Evolutionary conservation across 306 rosid genomes (phyloP), one percentile per base, ranked within the genome.

Genomic region (Rubus parviflorus): DNA sequence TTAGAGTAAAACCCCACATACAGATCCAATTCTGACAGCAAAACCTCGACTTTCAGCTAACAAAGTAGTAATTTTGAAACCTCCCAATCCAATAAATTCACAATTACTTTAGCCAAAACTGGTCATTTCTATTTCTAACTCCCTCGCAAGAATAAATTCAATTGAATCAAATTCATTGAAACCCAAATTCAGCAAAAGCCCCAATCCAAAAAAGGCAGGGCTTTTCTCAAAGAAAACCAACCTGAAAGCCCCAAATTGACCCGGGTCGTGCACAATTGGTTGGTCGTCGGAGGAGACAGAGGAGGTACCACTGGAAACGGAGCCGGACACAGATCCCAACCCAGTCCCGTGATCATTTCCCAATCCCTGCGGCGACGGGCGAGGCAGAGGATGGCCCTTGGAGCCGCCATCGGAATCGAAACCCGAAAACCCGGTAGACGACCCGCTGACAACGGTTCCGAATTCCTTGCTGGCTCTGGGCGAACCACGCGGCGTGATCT

Each of bases 221-320:
- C 48, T 45, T 45, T 45, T 6, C 48, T 1, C 7, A 45, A 45
- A 45, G 2, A 70, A 74, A 76, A 74, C 82, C 77, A 75, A 92
- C 96, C 97, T 95, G 86, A 45, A 56, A 75, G 42, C 37, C 82
- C 46, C 75, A 16, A 81, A 75, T 4, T 87, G 91, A 51, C 75
- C 74, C 4, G 74, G 79, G 23, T 87, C 86, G 17, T 76, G 89
- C 62, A 82, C 84, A 78, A 85, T 66, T 37, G 73, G 88, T 48
- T 87, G 92, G 40, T 92, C 97, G 11, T 92, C 97, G 6, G 74
- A 90, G 4, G 96, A 92, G 45, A 90, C 85, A 47, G 93, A 87
- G 17, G 98, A 95, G 73, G 91, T 95, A 11, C 83, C 80, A 85
- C 96, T 92, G 3, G 98, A 95, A 54, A 85, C 82, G 38, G 98